Conservation (phyloP, 2,329 filamentous ascomycete genomes). For the Clarireedia monteithiana region DNA sequence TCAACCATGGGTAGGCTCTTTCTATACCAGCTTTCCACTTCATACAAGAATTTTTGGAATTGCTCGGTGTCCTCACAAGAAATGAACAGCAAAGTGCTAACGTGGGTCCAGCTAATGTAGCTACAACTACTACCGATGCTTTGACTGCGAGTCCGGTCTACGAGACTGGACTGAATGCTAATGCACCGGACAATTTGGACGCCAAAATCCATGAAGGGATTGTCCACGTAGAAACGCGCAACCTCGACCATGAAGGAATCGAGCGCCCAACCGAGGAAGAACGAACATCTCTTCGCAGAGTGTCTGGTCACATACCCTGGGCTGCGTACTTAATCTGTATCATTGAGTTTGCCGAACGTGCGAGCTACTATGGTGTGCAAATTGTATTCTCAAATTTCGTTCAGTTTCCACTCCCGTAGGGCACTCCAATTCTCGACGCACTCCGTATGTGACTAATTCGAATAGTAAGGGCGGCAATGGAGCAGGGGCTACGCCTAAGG, state of each 20-base stretch:
- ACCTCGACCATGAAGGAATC: constrained; percentile 5
- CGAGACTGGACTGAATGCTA: background rate
- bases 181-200: constrained; percentile 1
- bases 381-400: constrained; percentile 54
- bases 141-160: constrained; percentile 1
- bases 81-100: too few species aligned
- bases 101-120: background rate
- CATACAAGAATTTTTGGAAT: too few species aligned
- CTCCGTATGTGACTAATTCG: background rate
- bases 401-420: constrained; percentile 46
- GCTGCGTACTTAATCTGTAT: constrained; percentile 63
- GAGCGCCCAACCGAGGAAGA: constrained; percentile 47
- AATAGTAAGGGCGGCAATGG: constrained; percentile 31
- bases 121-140: constrained; percentile 2
- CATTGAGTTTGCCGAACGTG: constrained; percentile 68
- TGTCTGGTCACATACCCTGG: constrained; percentile 59
- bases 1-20: too few species aligned
- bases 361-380: constrained; percentile 68
- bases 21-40: too few species aligned
- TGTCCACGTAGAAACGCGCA: background rate
- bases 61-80: too few species aligned
- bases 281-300: constrained; percentile 48
- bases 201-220: constrained; percentile 2
- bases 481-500: constrained; percentile 31
- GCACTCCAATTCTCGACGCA: background rate